Conservation (phyloP, 1,284 basidiomycete species). For the Ustilago bromivora region DNA sequence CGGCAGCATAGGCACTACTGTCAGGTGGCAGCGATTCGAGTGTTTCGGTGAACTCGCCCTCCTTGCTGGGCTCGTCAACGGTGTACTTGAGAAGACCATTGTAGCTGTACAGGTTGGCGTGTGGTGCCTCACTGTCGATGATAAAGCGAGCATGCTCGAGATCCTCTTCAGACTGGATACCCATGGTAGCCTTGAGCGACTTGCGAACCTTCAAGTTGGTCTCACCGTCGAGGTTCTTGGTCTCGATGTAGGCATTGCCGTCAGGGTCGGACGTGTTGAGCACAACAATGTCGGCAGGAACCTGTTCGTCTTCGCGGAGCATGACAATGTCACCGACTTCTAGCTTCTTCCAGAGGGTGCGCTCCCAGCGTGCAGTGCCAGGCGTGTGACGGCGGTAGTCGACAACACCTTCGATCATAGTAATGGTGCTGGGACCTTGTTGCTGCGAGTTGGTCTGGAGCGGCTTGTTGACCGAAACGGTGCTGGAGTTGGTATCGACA, state of each 20-base stretch:
- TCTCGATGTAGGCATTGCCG: conserved; percentile 71
- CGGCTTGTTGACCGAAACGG: conserved; percentile 30
- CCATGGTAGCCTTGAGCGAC: conserved; percentile 81
- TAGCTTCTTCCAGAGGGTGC: conserved; percentile 97
- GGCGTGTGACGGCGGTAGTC: conserved; percentile 79
- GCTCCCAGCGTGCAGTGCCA: conserved; percentile 88
- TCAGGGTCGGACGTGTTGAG: conserved; percentile 75
- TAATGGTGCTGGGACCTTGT: conserved; percentile 22
- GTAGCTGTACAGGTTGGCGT: conserved; percentile 91
- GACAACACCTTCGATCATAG: conserved; percentile 70
- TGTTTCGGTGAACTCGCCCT: conserved; percentile 36
- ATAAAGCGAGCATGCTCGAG: conserved; percentile 86
- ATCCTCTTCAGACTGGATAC: conserved; percentile 88
- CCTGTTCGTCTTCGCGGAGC: conserved; percentile 90
- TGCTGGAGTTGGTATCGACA: conserved; percentile 32
- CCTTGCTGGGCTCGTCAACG: conserved; percentile 51
- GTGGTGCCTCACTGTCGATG: conserved; percentile 91
- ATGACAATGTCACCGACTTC: conserved; percentile 96
- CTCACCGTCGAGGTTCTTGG: conserved; percentile 96
- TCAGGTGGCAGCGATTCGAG: conserved; percentile 38
- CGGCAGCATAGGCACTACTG: conserved; percentile 54
- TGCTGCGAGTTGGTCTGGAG: conserved; percentile 26
- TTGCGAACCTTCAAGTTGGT: conserved; percentile 92
- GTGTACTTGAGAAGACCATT: conserved; percentile 84
- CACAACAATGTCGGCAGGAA: conserved; percentile 93